A percentile compares a stretch with the other conserved stretches of the same genome.
Conservation (phyloP, 139 green algal genomes). For the Chlamydomonas asymmetrica region DNA sequence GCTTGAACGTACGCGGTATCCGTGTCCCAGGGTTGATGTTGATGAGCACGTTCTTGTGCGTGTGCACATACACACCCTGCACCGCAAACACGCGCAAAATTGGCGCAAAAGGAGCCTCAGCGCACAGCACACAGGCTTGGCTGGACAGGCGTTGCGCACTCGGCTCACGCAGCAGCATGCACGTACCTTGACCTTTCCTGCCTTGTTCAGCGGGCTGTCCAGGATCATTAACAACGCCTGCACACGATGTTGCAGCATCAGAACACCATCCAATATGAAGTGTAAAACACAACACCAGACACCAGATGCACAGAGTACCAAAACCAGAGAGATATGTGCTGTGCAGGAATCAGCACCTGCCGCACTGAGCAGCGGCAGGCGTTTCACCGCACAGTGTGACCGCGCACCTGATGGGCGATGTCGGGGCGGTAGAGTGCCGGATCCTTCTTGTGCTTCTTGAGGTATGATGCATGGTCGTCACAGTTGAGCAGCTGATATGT, state of each 20-base stretch:
- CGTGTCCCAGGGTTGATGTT: slow-evolving; percentile 86
- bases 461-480: slow-evolving; percentile 93
- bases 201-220: slow-evolving; percentile 95
- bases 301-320: no score
- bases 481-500: slow-evolving; percentile 92
- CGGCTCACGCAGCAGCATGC: not conserved
- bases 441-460: slow-evolving; percentile 86
- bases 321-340: no score
- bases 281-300: no score
- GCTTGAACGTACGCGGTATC: slow-evolving; percentile 92
- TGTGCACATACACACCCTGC: slow-evolving; percentile 87
- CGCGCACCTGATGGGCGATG: slow-evolving; percentile 89
- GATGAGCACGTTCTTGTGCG: slow-evolving; percentile 92
- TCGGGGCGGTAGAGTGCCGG: slow-evolving; percentile 89
- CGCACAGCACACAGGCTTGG: no score
- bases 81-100: no score
- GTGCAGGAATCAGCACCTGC: no score
- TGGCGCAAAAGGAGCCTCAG: no score
- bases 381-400: not conserved
- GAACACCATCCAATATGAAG: not conserved
- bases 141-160: not conserved
- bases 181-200: slow-evolving; percentile 80
- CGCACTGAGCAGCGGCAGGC: no score
- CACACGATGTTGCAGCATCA: not conserved
- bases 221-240: slow-evolving; percentile 91